phyloP scores from a whole-genome alignment of 805 yeast species.

The Barnettozyma salicaria region DNA sequence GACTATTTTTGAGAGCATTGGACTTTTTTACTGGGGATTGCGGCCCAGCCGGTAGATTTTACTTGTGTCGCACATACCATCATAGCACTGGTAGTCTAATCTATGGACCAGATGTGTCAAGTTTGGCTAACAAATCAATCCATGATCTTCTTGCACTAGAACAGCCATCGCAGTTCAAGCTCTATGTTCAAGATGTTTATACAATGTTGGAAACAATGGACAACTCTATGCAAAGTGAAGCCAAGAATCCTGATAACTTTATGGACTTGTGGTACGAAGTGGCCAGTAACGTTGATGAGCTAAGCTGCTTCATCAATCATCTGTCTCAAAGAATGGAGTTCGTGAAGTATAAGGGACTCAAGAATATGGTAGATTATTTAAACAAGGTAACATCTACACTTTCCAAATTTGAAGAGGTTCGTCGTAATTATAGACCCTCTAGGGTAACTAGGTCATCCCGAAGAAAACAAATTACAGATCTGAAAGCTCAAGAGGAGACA shows the following conservation, averaged over 20 bases:
- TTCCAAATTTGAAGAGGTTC: conserved; percentile 16
- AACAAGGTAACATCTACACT: conserved; percentile 12
- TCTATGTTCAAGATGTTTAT: conserved; percentile 24
- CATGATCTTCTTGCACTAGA: conserved; percentile 9
- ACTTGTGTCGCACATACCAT: conserved; percentile 20
- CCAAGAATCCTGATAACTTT: neutral
- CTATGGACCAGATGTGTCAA: conserved; percentile 11
- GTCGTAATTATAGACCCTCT: conserved; percentile 11
- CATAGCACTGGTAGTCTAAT: conserved; percentile 16
- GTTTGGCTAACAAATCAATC: conserved; percentile 7
- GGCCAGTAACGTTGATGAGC: conserved; percentile 14
- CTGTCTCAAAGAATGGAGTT: conserved; percentile 5
- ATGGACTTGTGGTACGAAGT: conserved; percentile 26
- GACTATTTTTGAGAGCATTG: conserved; percentile 20
- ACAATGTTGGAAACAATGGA: conserved; percentile 12
- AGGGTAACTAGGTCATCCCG: conserved; percentile 17
- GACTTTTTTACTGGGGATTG: conserved; percentile 27
- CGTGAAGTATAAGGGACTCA: conserved; percentile 6
- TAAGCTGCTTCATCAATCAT: conserved; percentile 13
- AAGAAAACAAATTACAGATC: conserved; percentile 15
- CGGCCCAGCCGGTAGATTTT: conserved; percentile 24
- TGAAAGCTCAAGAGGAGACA: conserved; percentile 16
- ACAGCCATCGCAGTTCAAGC: conserved; percentile 24
- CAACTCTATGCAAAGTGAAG: no score
- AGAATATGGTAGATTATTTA: conserved; percentile 14